phyloP scores from a whole-genome alignment of 2,329 filamentous ascomycete species.

The Pyrenophora tritici-repentis region DNA sequence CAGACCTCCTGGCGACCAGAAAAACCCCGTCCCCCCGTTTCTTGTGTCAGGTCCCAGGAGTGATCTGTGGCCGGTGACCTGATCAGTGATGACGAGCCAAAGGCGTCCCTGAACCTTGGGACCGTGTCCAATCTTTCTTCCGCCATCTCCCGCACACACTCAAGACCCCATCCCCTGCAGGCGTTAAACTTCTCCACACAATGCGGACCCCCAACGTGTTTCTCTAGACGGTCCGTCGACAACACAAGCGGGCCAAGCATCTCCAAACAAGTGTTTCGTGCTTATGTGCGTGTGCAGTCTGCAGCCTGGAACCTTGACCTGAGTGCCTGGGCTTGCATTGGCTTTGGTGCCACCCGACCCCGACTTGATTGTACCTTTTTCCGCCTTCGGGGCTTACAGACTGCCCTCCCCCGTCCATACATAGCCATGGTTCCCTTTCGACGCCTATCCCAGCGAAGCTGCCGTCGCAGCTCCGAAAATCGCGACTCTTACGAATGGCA shows the following conservation, averaged over 20 bases:
- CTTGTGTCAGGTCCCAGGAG: conserved; percentile 19
- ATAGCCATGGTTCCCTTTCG: conserved; percentile 33
- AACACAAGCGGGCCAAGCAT: conserved; percentile 7
- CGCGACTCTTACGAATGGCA: conserved; percentile 40
- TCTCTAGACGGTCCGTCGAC: conserved; percentile 25
- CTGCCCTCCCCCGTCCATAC: not conserved
- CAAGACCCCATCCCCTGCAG: conserved; percentile 13
- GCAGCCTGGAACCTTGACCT: conserved; percentile 25
- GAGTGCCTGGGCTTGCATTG: conserved; percentile 24
- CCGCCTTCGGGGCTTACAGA: conserved; percentile 1
- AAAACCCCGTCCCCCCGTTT: conserved; percentile 15
- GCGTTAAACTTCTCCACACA: conserved; percentile 19
- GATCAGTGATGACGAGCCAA: conserved; percentile 24
- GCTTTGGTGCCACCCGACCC: conserved; percentile 30
- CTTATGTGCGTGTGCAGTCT: conserved; percentile 41
- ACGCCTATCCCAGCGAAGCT: conserved; percentile 26
- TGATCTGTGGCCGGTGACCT: conserved; percentile 26
- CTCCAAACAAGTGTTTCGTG: conserved; percentile 17
- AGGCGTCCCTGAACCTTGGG: conserved; percentile 14
- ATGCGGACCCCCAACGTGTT: conserved; percentile 25
- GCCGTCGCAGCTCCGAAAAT: conserved; percentile 26
- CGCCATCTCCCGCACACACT: conserved; percentile 18
- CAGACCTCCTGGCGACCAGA: conserved; percentile 30
- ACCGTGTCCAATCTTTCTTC: conserved; percentile 21
- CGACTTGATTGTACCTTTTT: conserved; percentile 25